phyloP scores from a whole-genome alignment of 2,329 filamentous ascomycete species.

The Epichloe sibirici region DNA sequence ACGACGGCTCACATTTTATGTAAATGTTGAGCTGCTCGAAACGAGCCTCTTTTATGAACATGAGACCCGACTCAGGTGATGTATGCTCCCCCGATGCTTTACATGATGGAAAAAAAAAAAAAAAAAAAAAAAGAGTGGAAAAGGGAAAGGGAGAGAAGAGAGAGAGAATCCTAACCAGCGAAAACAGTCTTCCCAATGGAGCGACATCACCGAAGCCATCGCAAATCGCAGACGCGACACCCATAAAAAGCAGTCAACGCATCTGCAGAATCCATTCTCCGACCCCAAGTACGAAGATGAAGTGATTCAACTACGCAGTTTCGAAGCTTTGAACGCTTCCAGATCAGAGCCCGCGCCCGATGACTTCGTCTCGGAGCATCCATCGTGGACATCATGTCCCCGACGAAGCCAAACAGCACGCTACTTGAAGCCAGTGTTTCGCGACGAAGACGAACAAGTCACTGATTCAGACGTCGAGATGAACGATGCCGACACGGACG shows the following conservation, averaged over 20 bases:
- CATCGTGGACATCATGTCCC: background rate
- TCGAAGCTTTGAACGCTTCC: background rate
- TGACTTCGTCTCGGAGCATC: slow-evolving; percentile 5
- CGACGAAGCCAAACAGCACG: slow-evolving; percentile 1
- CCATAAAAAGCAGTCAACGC: background rate
- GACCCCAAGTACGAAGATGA: slow-evolving; percentile 6
- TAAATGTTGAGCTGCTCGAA: background rate
- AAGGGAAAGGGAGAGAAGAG: no score
- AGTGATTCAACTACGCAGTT: slow-evolving; percentile 1
- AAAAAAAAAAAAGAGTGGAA: background rate
- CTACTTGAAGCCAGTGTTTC: background rate
- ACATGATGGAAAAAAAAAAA: background rate
- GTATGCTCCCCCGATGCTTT: background rate
- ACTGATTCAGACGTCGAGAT: slow-evolving; percentile 20
- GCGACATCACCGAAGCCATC: slow-evolving; percentile 1
- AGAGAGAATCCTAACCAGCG: background rate
- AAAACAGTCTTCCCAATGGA: slow-evolving; percentile 3
- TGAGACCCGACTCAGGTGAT: background rate
- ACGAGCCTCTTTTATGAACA: background rate
- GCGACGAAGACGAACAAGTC: slow-evolving; percentile 11
- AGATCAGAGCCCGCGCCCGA: background rate
- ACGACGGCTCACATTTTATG: background rate
- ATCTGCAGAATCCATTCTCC: slow-evolving; percentile 3
- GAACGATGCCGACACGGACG: slow-evolving; percentile 7
- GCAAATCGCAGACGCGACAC: background rate